Conservation (phyloP, 495 filamentous ascomycete genomes). For the Trypethelium eluteriae region DNA sequence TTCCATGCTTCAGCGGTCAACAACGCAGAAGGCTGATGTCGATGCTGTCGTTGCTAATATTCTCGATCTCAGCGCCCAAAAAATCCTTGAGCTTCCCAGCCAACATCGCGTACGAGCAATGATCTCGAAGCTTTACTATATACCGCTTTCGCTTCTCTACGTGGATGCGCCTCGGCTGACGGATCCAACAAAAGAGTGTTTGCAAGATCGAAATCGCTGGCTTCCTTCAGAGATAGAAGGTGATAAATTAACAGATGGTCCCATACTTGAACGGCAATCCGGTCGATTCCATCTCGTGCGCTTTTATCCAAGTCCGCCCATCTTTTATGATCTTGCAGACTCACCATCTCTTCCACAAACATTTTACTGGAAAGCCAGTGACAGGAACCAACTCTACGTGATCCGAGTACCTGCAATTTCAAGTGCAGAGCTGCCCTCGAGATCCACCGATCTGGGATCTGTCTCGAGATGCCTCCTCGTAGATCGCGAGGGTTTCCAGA, state of each 20-base stretch:
- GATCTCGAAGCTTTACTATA: neutral
- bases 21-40: neutral
- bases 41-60: neutral
- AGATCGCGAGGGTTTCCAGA: neutral
- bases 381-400: neutral
- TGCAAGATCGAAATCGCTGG: neutral
- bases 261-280: neutral
- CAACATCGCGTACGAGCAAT: neutral
- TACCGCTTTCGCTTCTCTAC: neutral
- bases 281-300: neutral
- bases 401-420: neutral
- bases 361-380: neutral
- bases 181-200: neutral
- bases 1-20: neutral
- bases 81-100: neutral
- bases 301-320: neutral
- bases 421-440: neutral
- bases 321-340: neutral
- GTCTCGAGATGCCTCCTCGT: neutral
- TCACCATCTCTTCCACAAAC: neutral
- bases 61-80: neutral
- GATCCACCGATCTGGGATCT: neutral
- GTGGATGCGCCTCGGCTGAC: neutral
- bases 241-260: neutral
- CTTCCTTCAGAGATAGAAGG: neutral